These are phyloP conservation scores for Leptodontidium sp. DNA, from an alignment of 2,329 filamentous ascomycete genomes.

Conservation along the genomic window DNA sequence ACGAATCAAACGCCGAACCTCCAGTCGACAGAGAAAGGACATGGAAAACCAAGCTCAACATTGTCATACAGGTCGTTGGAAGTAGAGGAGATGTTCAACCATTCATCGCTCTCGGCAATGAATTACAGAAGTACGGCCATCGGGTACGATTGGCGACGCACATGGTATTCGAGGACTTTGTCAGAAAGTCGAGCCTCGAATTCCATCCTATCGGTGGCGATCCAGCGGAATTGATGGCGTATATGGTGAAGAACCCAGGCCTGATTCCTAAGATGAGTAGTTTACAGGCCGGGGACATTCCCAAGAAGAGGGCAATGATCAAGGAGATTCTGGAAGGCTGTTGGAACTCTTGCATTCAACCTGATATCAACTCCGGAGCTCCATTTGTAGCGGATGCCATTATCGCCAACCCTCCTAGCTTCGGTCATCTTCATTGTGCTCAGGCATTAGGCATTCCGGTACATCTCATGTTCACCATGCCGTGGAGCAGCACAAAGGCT, in stretches of 20 bases:
- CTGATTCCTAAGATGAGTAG: conserved; percentile 10
- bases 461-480: background rate
- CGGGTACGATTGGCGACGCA: background rate
- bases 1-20: background rate
- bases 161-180: background rate
- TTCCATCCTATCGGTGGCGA: background rate
- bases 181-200: background rate
- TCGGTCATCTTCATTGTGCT: background rate
- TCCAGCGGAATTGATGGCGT: background rate
- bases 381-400: conserved; percentile 42
- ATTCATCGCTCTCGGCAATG: conserved; percentile 70
- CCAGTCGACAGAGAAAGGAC: background rate
- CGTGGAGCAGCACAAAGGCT: too few relatives aligned
- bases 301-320: conserved; percentile 74
- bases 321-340: conserved; percentile 79
- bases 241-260: background rate
- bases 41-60: background rate
- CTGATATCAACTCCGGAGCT: conserved; percentile 31
- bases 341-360: conserved; percentile 83
- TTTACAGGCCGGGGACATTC: conserved; percentile 77
- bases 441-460: background rate
- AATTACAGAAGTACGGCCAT: conserved; percentile 30
- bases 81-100: conserved; percentile 72
- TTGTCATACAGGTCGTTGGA: background rate
- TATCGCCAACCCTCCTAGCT: conserved; percentile 27